Percentiles rank a stretch among this genome's conserved stretches.
Conservation (phyloP, 192 early-diverging fungal species). For the Rhizophagus sp. region DNA sequence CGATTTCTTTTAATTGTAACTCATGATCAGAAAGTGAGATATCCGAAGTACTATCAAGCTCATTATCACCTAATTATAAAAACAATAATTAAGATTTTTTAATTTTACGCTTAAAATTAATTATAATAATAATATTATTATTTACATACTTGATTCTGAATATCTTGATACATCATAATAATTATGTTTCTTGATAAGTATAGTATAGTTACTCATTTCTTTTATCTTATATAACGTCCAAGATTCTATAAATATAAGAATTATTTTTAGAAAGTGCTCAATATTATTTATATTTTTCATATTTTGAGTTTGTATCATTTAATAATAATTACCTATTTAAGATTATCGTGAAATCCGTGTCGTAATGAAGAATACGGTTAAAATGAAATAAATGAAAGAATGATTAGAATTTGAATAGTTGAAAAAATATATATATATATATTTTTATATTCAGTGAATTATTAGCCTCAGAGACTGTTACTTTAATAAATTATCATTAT, state of each 20-base stretch:
- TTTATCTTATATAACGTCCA: too few species aligned
- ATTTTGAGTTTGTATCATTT: too few species aligned
- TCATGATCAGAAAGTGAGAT: not conserved
- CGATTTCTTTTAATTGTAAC: not conserved
- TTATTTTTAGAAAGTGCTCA: too few species aligned
- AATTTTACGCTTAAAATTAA: too few species aligned
- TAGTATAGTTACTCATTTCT: not conserved
- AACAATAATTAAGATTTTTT: not conserved
- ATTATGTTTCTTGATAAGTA: not conserved
- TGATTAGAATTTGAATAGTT: not conserved
- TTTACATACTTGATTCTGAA: not conserved
- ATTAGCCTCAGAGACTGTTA: not conserved
- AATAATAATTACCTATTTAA: too few species aligned
- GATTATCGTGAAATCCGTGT: too few species aligned
- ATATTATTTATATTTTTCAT: too few species aligned
- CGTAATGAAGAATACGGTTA: not conserved
- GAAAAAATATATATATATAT: not conserved
- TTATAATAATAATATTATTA: not conserved
- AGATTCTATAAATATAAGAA: not conserved
- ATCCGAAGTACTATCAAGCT: not conserved
- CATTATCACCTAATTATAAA: not conserved
- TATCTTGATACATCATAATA: not conserved
- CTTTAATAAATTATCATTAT: not conserved
- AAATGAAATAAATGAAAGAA: not conserved
- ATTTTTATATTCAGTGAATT: not conserved